Base-by-base conservation (phyloP, 1,139 yeast genomes). In the Debaryomyces coudertii region DNA sequence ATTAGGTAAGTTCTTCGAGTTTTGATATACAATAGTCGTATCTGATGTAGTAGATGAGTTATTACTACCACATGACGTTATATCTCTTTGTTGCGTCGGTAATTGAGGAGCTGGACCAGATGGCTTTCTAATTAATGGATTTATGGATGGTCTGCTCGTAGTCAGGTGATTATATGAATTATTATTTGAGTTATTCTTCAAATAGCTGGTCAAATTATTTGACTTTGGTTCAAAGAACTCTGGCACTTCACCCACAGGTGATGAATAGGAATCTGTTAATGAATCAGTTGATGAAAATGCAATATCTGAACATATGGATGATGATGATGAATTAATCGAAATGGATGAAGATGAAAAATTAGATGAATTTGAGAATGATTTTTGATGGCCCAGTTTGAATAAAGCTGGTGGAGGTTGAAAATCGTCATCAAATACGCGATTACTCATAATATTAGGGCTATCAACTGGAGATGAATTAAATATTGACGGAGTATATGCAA, bases 361-460 rank as follows among this genome's bases (percentile, higher is more conserved):
- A 23, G 51, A 47, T 15, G 53, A 45, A 11, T 58, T 52, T n/a
- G 68, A 64, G 39, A 51, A 49, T 4, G 68, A 60, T 39, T 55
- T 60, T 36, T 58, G 48, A 46, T 57, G 60, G 47, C 56, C 52
- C 30, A 36, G 16, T 34, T 60, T 59, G 47, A 69, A 69, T 12
- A 60, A 60, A 7, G 73, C 61, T 9, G 63, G 49, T 22, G 76
- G 76, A 3, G 75, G 76, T 44, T 62, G 69, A 40, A 70, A 67
- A 22, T 57, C 64, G 16, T 55, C 52, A n/a, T 58, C 62, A 12
- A 36, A 45, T 36, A 24, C 37, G 39, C n/a, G 43, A 36, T 23
- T 33, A 16, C 28, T 33, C 18, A 25, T 12, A 9, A 33, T 16
- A n/a, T 34, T 38, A 7, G 46, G 35, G 18, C 31, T 35, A 7